Base-by-base conservation (phyloP, 1,284 basidiomycete genomes). In the Sporisorium iseilematis-ciliati region DNA sequence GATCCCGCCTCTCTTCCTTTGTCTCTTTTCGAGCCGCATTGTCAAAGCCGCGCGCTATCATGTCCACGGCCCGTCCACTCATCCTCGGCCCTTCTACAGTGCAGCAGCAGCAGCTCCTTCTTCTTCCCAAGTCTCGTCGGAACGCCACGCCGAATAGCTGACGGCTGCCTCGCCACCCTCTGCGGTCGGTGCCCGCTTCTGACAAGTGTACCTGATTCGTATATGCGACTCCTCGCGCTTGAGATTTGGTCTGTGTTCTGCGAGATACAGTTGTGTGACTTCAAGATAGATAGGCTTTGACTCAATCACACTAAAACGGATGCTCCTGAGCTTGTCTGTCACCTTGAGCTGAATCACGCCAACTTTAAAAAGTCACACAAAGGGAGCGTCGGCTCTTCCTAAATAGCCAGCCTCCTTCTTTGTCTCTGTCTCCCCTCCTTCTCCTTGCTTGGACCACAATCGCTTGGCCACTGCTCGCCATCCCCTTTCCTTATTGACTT, bases 311-410 rank as follows among this genome's bases (percentile, higher is more conserved):
- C 29, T 14, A 10, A 8, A 31, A 31, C 16, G 10, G 8, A 7
- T 29, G 18, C n/a, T 31, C 48, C n/a, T n/a, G n/a, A 55, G 8
- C 31, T 49, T 57, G 54, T 45, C 45, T 57, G 54, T 45, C 45
- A 38, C 35, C 35, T 38, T 16, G 35, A 12, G 2, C 12, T 38
- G 35, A 38, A 38, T 38, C 35, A 38, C 41, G 21, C 43, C 40
- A 56, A 63, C 59, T 52, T 69, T 55, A 53, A 63, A 69, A 46
- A 12, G 51, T 48, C 46, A 48, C 41, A 55, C 59, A 56, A 57
- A 69, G 59, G 56, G 56, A 25, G 33, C 43, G 48, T 48, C 54
- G 56, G 31, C 20, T 21, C 43, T 53, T 51, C 43, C 55, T 42
- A 11, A 20, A 5, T 18, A 38, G 35, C 35, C 41, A n/a, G 23